Evolutionary conservation across 2,329 filamentous ascomycete species (phyloP), one percentile per base, ranked within the genome.

Genomic region (Pseudogymnoascus sp.): DNA sequence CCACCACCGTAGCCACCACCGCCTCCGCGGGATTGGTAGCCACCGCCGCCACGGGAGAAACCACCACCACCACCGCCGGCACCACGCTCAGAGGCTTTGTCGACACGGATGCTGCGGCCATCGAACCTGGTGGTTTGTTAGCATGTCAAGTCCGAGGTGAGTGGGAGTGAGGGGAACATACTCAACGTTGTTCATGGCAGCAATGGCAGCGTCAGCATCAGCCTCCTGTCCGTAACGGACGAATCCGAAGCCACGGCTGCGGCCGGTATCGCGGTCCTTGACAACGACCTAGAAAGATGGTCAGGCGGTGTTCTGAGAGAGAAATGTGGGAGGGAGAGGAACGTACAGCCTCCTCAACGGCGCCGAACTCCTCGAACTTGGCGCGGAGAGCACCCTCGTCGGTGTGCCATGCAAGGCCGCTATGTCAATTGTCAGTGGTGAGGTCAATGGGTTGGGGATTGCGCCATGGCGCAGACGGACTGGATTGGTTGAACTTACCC

Each of bases 371-470:
- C 75, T 93, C 88, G 75, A 99, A 99, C 77, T 96, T 96, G 73
- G 88, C 80, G 72, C 90, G 88, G 68, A 99, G 81, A 69, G 90
- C 92, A 48, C 79, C 78, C 78, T 97, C 93, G 76, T 95, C 92
- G 67, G 94, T 99, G 80, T 97, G 92, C 94, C 94, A 99, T 72
- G 94, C 91, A 69, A 99, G 91, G 83, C 94, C 94, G 73, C 93
- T 96, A 72, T 62, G 42, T 58, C 48, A 36, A 59, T 55, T 13
- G 15, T 33, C 29, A 35, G 60, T 35, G n/a, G 37, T 29, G 9
- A 27, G 36, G 15, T 59, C 58, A 27, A 27, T 27, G 27, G 25
- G 40, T 8, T 1, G 15, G 15, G 12, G 10, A 4, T 13, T 25
- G 9, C 15, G 33, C 12, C 35, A 6, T n/a, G 4, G 25, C 45